Conservation (phyloP, 2,329 filamentous ascomycete genomes). For the Helotiales sp. region DNA sequence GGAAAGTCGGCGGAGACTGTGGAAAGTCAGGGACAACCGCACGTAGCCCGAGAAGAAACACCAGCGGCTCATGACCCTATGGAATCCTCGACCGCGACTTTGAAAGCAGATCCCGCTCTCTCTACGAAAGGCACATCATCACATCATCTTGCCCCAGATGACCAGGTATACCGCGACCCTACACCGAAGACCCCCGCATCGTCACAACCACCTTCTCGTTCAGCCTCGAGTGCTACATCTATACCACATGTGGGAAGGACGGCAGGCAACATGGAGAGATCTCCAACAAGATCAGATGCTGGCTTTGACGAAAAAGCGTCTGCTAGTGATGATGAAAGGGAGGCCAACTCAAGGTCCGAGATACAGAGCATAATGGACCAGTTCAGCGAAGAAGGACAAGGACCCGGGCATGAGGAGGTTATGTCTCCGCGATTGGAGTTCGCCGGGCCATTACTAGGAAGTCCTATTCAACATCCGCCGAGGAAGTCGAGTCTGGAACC, state of each 20-base stretch:
- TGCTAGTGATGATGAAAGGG: conserved; percentile 61
- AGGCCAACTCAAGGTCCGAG: conserved; percentile 74
- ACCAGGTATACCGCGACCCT: conserved; percentile 47
- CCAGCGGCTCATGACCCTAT: conserved; percentile 19
- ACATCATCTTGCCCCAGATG: conserved; percentile 21
- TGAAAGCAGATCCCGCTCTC: conserved; percentile 29
- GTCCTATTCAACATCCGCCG: conserved; percentile 70
- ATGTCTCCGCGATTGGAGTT: conserved; percentile 89
- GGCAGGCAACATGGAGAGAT: conserved; percentile 41
- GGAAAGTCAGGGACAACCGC: neutral
- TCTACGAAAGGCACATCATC: conserved; percentile 5
- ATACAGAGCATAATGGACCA: conserved; percentile 98
- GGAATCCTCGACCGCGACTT: conserved; percentile 37
- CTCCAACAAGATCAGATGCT: conserved; percentile 55
- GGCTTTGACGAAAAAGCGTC: conserved; percentile 58
- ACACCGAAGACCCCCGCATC: conserved; percentile 45
- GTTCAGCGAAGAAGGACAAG: conserved; percentile 75
- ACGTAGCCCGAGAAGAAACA: neutral
- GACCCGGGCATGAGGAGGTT: conserved; percentile 75
- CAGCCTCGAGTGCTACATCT: conserved; percentile 36
- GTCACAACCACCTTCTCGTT: conserved; percentile 41
- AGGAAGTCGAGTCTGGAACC: conserved; percentile 86
- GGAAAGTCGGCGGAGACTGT: neutral
- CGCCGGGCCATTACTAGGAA: conserved; percentile 74
- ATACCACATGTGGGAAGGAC: conserved; percentile 36